Evolutionary conservation across 306 rosid species (phyloP), one percentile per base, ranked within the genome.

Genomic region (Pterocarpus santalinus): DNA sequence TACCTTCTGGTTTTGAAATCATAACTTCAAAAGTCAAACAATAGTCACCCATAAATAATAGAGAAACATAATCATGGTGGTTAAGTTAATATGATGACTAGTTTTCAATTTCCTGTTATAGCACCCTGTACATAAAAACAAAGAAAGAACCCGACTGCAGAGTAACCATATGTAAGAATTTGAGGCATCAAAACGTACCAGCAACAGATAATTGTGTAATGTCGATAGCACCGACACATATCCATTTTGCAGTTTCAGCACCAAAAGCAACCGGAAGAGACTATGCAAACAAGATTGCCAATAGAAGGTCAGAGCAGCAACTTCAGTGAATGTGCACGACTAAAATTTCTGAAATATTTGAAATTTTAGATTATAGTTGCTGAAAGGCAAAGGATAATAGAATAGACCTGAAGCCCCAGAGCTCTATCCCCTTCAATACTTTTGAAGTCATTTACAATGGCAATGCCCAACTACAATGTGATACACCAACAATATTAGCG

Each of bases 221-320:
- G 90, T 96, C 98, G 30, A 96, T 93, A 73, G 99, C 99, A 4
- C 99, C 97, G 52, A 96, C 99, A 10, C 99, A 96, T 35, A 96
- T 96, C 99, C 99, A 96, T 76, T 96, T 96, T 38, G 98, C 98
- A 85, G 99, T 81, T 90, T 96, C 98, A 75, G 94, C 10, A 66
- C 99, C 99, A 82, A 96, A 96, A 78, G 99, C 99, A 72, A 96
- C 98, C 1, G 99, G 99, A 73, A 96, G 97, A 65, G 98, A 96
- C 99, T 96, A 86, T 65, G 32, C 86, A 81, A 84, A 84, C 74
- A 67, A 77, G 76, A 84, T 83, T 62, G 58, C 79, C 80, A 72
- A 34, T 17, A 67, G 49, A 77, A 55, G 61, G 83, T 78, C 53
- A 77, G 76, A 55, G 61, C n/a, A 46, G 70, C 61, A 6, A 72